Percentiles rank a stretch among this genome's conserved stretches.
Conservation (phyloP, 805 yeast species). For the Lachancea quebecensis region DNA sequence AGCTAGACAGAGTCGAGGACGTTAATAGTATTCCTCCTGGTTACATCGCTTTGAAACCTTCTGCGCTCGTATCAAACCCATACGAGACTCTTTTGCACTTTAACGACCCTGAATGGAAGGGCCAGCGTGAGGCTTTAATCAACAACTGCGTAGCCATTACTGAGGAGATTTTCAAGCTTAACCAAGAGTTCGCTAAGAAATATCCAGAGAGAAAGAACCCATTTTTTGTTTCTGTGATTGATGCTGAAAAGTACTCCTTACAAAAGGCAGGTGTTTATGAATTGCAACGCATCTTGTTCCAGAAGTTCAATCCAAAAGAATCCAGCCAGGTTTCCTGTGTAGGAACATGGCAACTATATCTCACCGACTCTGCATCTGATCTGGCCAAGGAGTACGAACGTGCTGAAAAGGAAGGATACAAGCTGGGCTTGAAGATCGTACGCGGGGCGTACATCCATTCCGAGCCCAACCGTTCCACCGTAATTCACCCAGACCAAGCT, state of each 20-base stretch:
- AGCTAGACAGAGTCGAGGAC: constrained; percentile 40
- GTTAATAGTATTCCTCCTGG: constrained; percentile 79
- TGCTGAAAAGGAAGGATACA: constrained; percentile 56
- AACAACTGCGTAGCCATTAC: constrained; percentile 61
- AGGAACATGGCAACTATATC: constrained; percentile 91
- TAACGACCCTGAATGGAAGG: constrained; percentile 47
- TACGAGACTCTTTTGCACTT: constrained; percentile 62
- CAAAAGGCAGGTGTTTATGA: constrained; percentile 84
- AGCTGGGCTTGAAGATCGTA: constrained; percentile 81
- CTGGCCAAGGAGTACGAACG: constrained; percentile 55
- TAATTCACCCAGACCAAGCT: constrained; percentile 68
- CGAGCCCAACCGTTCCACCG: constrained; percentile 59
- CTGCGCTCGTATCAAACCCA: constrained; percentile 78
- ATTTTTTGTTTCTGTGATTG: constrained; percentile 70
- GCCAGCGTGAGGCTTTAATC: constrained; percentile 49
- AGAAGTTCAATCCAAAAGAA: constrained; percentile 57
- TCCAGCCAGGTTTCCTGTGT: constrained; percentile 57
- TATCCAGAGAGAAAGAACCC: constrained; percentile 66
- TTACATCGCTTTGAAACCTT: constrained; percentile 88
- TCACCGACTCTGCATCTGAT: constrained; percentile 60
- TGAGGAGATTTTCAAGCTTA: constrained; percentile 47
- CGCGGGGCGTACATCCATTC: constrained; percentile 95
- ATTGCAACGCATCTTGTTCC: constrained; percentile 74
- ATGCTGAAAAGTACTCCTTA: constrained; percentile 84
- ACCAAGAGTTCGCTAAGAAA: constrained; percentile 39